Evolutionary conservation across 305 asterid species (phyloP).

Genomic region (Plantago coronopus): DNA sequence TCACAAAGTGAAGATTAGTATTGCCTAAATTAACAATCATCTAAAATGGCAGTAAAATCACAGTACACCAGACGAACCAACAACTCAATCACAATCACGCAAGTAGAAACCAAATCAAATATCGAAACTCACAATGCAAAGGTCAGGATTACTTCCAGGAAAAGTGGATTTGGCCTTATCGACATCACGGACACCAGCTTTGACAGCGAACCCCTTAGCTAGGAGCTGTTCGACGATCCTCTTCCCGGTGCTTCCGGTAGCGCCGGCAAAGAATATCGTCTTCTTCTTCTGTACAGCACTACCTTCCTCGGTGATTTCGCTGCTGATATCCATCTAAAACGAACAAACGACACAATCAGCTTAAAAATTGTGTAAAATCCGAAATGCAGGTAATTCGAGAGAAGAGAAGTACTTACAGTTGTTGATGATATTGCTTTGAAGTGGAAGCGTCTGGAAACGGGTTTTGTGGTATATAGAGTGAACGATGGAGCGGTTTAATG

Average conservation of each 20-base stretch:
- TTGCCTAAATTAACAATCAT: too few species aligned
- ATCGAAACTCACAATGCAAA: constrained; percentile 59
- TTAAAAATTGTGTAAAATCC: neutral
- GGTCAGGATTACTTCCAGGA: constrained; percentile 55
- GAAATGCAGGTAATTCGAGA: constrained; percentile 8
- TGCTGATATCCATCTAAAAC: constrained; percentile 58
- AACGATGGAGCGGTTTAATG: constrained; percentile 32
- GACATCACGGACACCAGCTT: constrained; percentile 82
- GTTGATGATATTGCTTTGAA: constrained; percentile 39
- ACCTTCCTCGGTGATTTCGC: constrained; percentile 49
- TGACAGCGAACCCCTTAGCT: constrained; percentile 84
- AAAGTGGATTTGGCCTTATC: constrained; percentile 74
- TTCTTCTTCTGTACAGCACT: constrained; percentile 33
- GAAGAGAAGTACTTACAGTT: constrained; percentile 26
- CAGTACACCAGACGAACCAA: too few species aligned
- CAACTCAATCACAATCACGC: neutral
- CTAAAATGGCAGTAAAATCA: too few species aligned
- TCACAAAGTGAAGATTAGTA: neutral
- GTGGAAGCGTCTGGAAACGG: constrained; percentile 25
- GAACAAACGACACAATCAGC: constrained; percentile 2
- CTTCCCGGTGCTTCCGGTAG: constrained; percentile 89
- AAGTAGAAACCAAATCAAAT: neutral
- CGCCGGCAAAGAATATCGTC: constrained; percentile 89
- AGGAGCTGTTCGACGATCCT: constrained; percentile 93
- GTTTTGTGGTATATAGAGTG: constrained; percentile 31